A percentile compares a stretch with the other conserved stretches of the same genome.
phyloP scores from a whole-genome alignment of 1,284 basidiomycete genomes.

The Schizopora paradoxa region DNA sequence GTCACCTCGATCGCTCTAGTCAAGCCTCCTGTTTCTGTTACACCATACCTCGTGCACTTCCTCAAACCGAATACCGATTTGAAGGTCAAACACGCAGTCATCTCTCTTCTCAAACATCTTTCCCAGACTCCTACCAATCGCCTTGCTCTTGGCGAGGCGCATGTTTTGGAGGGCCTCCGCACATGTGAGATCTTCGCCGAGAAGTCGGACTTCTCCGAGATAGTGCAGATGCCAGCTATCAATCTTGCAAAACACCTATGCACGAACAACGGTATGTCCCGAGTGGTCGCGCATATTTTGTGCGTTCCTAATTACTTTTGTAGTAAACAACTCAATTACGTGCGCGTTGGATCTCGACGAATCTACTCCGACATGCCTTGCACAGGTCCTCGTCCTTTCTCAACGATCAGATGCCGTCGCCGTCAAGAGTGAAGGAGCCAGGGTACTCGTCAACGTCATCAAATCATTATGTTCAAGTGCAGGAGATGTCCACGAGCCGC shows the following conservation, averaged over 20 bases:
- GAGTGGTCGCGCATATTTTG: background rate
- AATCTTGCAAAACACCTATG: conserved; percentile 88
- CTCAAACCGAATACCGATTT: conserved; percentile 49
- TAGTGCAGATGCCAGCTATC: conserved; percentile 85
- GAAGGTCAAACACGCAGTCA: conserved; percentile 79
- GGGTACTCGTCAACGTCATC: conserved; percentile 81
- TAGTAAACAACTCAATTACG: conserved; percentile 63
- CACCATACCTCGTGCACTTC: conserved; percentile 35
- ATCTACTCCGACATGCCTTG: conserved; percentile 41
- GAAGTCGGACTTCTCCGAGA: conserved; percentile 71
- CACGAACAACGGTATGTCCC: conserved; percentile 59
- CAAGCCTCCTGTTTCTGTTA: conserved; percentile 44
- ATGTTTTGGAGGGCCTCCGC: conserved; percentile 57
- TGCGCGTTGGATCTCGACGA: conserved; percentile 43
- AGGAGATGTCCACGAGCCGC: conserved; percentile 34
- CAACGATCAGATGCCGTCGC: conserved; percentile 78
- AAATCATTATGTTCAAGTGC: conserved; percentile 60
- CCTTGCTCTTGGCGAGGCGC: conserved; percentile 52
- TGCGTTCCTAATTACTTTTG: background rate
- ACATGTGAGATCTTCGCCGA: conserved; percentile 70
- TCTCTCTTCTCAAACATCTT: conserved; percentile 82
- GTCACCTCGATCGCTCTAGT: conserved; percentile 58
- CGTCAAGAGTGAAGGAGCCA: conserved; percentile 84
- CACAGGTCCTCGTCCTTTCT: conserved; percentile 70
- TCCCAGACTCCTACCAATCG: conserved; percentile 70